These are phyloP conservation scores for Rhizopogon rudus DNA, from an alignment of 768 basidiomycete genomes.

Conservation along the genomic window DNA sequence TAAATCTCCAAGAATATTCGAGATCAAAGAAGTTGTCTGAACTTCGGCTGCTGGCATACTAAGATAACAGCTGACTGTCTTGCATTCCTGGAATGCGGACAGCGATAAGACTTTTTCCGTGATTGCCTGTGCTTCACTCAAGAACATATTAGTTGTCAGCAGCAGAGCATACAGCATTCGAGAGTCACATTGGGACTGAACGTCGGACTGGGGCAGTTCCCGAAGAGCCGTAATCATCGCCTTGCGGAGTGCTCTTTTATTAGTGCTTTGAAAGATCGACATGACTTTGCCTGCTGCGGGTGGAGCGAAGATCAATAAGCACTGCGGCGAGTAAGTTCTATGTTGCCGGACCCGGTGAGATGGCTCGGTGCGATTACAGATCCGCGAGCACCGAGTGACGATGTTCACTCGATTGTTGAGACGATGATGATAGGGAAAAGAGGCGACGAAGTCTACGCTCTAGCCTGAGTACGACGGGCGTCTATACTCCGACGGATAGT, in stretches of 20 bases:
- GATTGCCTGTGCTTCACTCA: conserved; percentile 29
- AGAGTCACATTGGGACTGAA: conserved; percentile 57
- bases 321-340: background rate
- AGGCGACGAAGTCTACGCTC: no score
- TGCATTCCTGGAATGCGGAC: conserved; percentile 45
- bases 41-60: conserved; percentile 76
- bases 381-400: conserved; percentile 1
- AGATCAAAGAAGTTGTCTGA: conserved; percentile 49
- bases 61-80: conserved; percentile 66
- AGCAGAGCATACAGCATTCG: background rate
- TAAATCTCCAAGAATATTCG: conserved; percentile 42
- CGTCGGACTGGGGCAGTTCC: conserved; percentile 34
- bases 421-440: conserved; percentile 1
- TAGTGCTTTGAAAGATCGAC: conserved; percentile 27
- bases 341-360: background rate
- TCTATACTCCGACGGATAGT: background rate
- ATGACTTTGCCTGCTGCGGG: conserved; percentile 7
- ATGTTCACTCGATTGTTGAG: background rate
- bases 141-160: conserved; percentile 4
- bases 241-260: conserved; percentile 56
- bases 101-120: conserved; percentile 42
- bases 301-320: background rate
- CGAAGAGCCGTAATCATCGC: conserved; percentile 40
- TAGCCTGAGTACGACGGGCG: background rate
- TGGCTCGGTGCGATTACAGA: conserved; percentile 11